Evolutionary conservation across 192 early-diverging fungal species (phyloP).

Genomic region (Cladochytrium replicatum): DNA sequence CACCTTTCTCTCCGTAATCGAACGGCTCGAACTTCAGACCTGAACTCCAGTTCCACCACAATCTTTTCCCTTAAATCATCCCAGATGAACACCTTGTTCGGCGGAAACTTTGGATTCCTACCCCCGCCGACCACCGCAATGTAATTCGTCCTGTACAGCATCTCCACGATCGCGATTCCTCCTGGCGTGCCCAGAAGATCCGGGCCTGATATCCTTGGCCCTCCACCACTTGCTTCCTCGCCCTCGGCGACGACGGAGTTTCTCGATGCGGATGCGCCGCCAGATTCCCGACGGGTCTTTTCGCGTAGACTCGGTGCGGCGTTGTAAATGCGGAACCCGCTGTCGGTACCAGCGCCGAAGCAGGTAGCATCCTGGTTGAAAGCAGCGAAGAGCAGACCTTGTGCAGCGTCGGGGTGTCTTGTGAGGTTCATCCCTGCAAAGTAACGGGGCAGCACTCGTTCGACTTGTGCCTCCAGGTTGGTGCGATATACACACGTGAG

Average conservation of each 20-base stretch:
- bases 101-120: slow-evolving; percentile 72
- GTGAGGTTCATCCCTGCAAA: no score
- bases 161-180: slow-evolving; percentile 68
- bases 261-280: background rate
- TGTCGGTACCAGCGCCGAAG: slow-evolving; percentile 71
- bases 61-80: slow-evolving; percentile 65
- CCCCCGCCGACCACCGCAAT: slow-evolving; percentile 79
- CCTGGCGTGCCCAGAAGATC: slow-evolving; percentile 8
- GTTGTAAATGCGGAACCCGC: slow-evolving; percentile 76
- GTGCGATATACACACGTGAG: no score
- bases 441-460: no score
- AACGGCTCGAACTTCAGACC: slow-evolving; percentile 70
- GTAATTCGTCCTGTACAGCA: slow-evolving; percentile 79
- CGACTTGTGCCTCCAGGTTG: no score
- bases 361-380: slow-evolving; percentile 82
- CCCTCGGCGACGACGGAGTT: background rate
- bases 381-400: slow-evolving; percentile 61
- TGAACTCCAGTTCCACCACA: slow-evolving; percentile 67
- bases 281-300: slow-evolving; percentile 33
- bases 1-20: slow-evolving; percentile 67
- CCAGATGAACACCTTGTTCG: slow-evolving; percentile 80
- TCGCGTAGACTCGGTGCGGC: slow-evolving; percentile 75
- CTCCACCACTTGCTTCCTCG: background rate
- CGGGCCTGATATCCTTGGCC: background rate
- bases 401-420: no score